Conservation (phyloP, 805 yeast species). For the Tetrapisispora taiwanensis region DNA sequence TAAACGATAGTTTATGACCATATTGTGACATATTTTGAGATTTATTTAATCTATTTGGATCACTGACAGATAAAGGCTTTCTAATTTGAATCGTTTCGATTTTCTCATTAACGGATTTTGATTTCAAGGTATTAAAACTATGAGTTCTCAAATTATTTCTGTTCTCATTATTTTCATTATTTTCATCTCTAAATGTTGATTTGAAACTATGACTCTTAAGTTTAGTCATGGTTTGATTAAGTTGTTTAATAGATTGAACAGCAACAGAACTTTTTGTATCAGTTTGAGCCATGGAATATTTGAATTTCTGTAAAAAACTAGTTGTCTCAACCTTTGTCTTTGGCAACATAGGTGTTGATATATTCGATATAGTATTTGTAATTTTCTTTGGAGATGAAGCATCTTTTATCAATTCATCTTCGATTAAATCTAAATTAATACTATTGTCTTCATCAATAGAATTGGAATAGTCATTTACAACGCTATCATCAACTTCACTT, state of each 20-base stretch:
- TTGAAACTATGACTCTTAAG: not conserved
- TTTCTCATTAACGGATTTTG: not conserved
- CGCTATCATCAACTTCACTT: constrained; percentile 2
- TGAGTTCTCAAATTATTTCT: no score
- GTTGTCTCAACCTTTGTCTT: no score
- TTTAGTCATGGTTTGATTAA: not conserved
- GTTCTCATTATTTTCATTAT: not conserved
- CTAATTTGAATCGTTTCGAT: not conserved
- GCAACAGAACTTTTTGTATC: not conserved
- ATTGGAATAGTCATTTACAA: not conserved
- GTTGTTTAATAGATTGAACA: not conserved
- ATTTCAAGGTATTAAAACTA: no score
- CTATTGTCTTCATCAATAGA: not conserved
- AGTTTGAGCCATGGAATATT: not conserved
- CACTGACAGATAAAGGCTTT: not conserved
- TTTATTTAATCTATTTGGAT: not conserved
- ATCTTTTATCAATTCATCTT: not conserved
- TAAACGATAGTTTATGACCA: not conserved
- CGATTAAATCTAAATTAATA: not conserved
- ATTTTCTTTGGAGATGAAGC: not conserved
- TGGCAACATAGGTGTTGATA: no score
- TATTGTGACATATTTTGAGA: not conserved
- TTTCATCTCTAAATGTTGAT: not conserved
- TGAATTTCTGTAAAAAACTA: not conserved
- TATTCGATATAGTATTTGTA: no score